These are phyloP conservation scores for Nicotiana sylvestris DNA, from an alignment of 257 asterid species.

Conservation along the genomic window DNA sequence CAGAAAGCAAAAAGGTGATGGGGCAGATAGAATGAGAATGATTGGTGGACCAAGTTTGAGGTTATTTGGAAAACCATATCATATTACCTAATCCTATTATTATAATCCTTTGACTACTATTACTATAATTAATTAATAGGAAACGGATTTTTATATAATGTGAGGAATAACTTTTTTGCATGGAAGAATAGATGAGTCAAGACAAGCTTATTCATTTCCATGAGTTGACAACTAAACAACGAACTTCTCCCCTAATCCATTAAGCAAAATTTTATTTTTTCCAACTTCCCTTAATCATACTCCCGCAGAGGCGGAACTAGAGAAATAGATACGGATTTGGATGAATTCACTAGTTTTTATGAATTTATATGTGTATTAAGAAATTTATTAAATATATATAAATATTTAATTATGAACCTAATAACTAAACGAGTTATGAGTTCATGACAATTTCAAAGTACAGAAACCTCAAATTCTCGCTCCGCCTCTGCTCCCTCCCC, in stretches of 20 bases:
- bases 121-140: neutral
- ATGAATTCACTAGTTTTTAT: too few relatives aligned
- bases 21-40: conserved; percentile 28
- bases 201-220: conserved; percentile 4
- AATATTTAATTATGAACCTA: too few relatives aligned
- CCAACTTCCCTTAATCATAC: too few relatives aligned
- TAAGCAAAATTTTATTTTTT: neutral
- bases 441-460: too few relatives aligned
- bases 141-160: neutral
- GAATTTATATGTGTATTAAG: too few relatives aligned
- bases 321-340: too few relatives aligned
- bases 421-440: too few relatives aligned
- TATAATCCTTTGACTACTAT: neutral
- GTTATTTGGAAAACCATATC: neutral
- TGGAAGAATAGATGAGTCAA: neutral
- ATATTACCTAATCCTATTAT: conserved; percentile 12
- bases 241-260: conserved; percentile 51
- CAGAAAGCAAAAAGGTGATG: conserved; percentile 22
- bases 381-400: too few relatives aligned
- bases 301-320: too few relatives aligned
- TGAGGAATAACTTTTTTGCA: neutral
- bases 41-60: neutral
- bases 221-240: conserved; percentile 44
- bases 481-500: too few relatives aligned
- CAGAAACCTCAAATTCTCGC: too few relatives aligned